Base-by-base conservation (phyloP, 1,284 basidiomycete genomes). In the Leccinum fuscescens region DNA sequence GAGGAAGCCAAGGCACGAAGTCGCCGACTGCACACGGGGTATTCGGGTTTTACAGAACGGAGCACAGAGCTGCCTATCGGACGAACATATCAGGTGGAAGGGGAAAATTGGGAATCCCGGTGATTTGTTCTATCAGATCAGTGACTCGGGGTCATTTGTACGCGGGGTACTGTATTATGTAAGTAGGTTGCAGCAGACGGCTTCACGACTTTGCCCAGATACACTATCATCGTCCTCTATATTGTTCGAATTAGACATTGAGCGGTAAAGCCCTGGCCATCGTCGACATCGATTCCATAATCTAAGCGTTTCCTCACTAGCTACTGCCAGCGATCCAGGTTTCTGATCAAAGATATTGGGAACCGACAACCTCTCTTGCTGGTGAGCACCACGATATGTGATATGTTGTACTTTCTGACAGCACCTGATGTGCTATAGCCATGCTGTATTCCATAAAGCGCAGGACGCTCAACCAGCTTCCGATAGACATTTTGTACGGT, bases 1-100 rank as follows among this genome's bases (percentile, higher is more conserved):
- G 62, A 27, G 62, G 58, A 8, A 66, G 31, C 6, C 57, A 66
- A 14, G 62, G 65, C 1, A 58, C 55, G 12, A 57, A 66, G n/a
- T 58, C 57, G 2, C 48, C 44, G 1, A 59, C 37, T 8, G 56
- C 5, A 29, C 9, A 1, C 1, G 60, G 64, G 2, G 20, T 22
- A 4, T 63, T 63, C 1, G 64, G 64, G 29, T 31, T 39, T 39
- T 39, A 39, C 37, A 3, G 37, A 37, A 39, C 37, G 3, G 15
- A 39, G 37, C 7, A 39, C 7, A 39, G 15, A n/a, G 37, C 15
- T 39, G 37, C 37, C 37, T 39, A 39, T n/a, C 3, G 8, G n/a
- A 9, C 14, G 8, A 39, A n/a, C 3, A 4, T 3, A 39, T 39
- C 37, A n/a, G 15, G 37, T 31, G 29, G 29, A 31, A 31, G 29